These are phyloP conservation scores for Nakazawaea holstii DNA, from an alignment of 805 yeast genomes.

Conservation along the genomic window DNA sequence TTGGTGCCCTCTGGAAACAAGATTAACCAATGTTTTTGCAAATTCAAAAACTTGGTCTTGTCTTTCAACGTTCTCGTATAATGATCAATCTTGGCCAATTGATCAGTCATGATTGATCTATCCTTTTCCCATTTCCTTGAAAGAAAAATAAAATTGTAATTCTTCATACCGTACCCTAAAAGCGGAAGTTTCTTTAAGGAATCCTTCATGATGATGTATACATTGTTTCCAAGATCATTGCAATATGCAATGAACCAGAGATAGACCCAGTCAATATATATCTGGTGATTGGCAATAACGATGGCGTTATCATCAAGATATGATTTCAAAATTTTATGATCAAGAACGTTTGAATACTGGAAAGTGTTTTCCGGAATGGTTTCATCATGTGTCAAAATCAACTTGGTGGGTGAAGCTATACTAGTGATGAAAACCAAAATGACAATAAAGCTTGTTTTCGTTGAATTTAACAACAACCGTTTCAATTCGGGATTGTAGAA, in stretches of 20 bases:
- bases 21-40: conserved; percentile 52
- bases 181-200: conserved; percentile 67
- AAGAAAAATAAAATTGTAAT: conserved; percentile 71
- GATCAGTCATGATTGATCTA: conserved; percentile 48
- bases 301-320: conserved; percentile 30
- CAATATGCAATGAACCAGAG: conserved; percentile 83
- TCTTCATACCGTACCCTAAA: conserved; percentile 81
- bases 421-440: conserved; percentile 47
- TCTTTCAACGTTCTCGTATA: conserved; percentile 36
- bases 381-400: conserved; percentile 46
- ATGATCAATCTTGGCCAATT: conserved; percentile 46
- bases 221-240: conserved; percentile 54
- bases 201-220: conserved; percentile 74
- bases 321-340: conserved; percentile 11
- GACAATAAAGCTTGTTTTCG: conserved; percentile 55
- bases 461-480: conserved; percentile 40
- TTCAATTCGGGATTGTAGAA: conserved; percentile 25
- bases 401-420: conserved; percentile 44
- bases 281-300: conserved; percentile 85
- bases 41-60: conserved; percentile 43
- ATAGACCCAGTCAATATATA: conserved; percentile 90
- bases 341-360: conserved; percentile 19
- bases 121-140: conserved; percentile 86
- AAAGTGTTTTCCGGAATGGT: conserved; percentile 29
- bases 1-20: conserved; percentile 96